Base-by-base conservation (phyloP, 176 grass and related monocot genomes). In the Cenchrus fungigraminus region DNA sequence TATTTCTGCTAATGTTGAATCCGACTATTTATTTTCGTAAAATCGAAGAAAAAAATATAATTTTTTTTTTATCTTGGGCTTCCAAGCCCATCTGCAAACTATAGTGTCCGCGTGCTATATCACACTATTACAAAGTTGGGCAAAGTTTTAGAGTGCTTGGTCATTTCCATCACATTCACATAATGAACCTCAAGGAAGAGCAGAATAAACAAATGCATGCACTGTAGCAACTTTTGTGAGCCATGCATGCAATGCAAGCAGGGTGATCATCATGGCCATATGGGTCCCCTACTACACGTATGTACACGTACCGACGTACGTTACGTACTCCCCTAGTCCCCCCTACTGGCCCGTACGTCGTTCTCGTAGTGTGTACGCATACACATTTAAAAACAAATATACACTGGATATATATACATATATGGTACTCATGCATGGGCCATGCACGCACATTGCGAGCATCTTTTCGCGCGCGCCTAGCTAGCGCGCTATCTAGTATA, bases 211-310 rank as follows among this genome's bases (percentile, higher is more conserved):
- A 81, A 78, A 43, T 6, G 4, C 12, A 56, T 9, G 50, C 19
- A 25, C 9, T 57, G 79, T 70, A 57, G 11, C 79, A 57, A 57
- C 79, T 81, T 81, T 81, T 81, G 2, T 1, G 19, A 81, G 79
- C 12, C 79, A 81, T 82, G 34, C 79, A 43, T 43, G 74, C 31
- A 58, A 37, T 43, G 74, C 31, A 58, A 37, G 37, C 37, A 37
- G 37, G 51, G 13, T 28, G 52, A 82, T 82, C 66, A 82, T 82
- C 66, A 82, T 82, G 51, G n/a, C 13, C 52, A 46, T 31, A 71
- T 43, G 65, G 65, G 50, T 37, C 75, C 37, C 51, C 19, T 54
- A 52, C 2, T 2, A 11, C 13, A 16, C 14, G 25, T 32, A 73
- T 46, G 45, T 22, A 2, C 37, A 68, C 78, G 29, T 25, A 25